These are phyloP conservation scores for Phoma sp. DNA, from an alignment of 2,329 filamentous ascomycete species.

Conservation along the genomic window DNA sequence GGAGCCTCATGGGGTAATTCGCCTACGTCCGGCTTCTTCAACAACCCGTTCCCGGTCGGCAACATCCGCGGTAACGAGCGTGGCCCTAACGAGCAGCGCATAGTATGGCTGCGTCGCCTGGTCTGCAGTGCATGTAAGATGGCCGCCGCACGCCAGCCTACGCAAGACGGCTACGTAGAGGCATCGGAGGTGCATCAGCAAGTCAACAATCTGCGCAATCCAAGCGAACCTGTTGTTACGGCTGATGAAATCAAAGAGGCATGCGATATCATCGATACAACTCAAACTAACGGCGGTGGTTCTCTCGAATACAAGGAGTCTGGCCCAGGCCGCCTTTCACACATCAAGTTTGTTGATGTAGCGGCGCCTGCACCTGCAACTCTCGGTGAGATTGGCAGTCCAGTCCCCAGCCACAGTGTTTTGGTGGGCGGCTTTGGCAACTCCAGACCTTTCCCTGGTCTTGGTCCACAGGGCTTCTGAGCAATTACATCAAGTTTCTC, in stretches of 20 bases:
- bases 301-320: constrained; percentile 73
- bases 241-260: constrained; percentile 78
- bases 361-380: constrained; percentile 35
- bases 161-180: constrained; percentile 70
- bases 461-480: constrained; percentile 42
- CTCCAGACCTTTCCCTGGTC: constrained; percentile 36
- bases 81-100: constrained; percentile 34
- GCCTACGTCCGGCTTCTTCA: constrained; percentile 43
- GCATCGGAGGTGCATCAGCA: constrained; percentile 67
- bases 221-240: constrained; percentile 62
- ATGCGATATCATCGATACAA: constrained; percentile 88
- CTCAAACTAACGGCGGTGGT: constrained; percentile 82
- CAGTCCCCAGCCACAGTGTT: constrained; percentile 51
- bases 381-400: constrained; percentile 57
- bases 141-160: constrained; percentile 53
- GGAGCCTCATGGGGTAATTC: constrained; percentile 50
- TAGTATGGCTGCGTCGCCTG: constrained; percentile 54
- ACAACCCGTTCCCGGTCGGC: constrained; percentile 39
- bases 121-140: constrained; percentile 80
- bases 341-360: constrained; percentile 52
- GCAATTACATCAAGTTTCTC: constrained; percentile 6
- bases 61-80: constrained; percentile 35
- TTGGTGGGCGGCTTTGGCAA: constrained; percentile 43
- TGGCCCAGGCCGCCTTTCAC: constrained; percentile 44
- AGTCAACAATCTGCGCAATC: constrained; percentile 68